phyloP scores from a whole-genome alignment of 2,329 filamentous ascomycete species.

The Stemphylium vesicarium region DNA sequence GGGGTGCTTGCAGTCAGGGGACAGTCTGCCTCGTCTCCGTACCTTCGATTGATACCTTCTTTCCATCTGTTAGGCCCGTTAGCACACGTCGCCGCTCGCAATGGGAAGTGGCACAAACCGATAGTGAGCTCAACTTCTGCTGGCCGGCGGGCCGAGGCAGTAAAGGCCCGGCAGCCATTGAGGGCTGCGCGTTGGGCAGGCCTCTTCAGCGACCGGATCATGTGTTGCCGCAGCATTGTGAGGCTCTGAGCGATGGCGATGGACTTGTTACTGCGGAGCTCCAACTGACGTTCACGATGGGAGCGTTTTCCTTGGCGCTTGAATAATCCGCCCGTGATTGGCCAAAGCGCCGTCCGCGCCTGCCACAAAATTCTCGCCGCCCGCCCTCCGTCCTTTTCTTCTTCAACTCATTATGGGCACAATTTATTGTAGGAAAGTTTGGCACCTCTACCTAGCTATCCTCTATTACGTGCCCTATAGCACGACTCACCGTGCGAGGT shows the following conservation, averaged over 20 bases:
- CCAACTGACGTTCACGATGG: conserved; percentile 33
- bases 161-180: conserved; percentile 77
- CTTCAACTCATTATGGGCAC: conserved; percentile 66
- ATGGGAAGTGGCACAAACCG: conserved; percentile 64
- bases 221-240: conserved; percentile 68
- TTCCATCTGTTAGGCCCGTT: conserved; percentile 73
- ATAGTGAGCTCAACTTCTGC: conserved; percentile 97
- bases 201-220: conserved; percentile 67
- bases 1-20: conserved; percentile 21
- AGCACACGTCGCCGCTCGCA: conserved; percentile 34
- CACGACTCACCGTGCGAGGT: conserved; percentile 61
- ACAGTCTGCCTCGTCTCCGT: conserved; percentile 37
- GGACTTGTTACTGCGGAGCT: conserved; percentile 32
- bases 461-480: conserved; percentile 70
- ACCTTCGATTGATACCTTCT: conserved; percentile 98
- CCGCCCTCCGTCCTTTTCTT: conserved; percentile 36
- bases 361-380: conserved; percentile 36
- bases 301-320: conserved; percentile 23
- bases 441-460: conserved; percentile 58
- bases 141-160: conserved; percentile 76
- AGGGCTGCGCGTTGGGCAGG: conserved; percentile 59
- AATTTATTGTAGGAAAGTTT: conserved; percentile 70
- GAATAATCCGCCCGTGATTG: conserved; percentile 41
- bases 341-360: conserved; percentile 27
- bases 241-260: conserved; percentile 39